These are phyloP conservation scores for Cryphonectria naterciae DNA, from an alignment of 2,329 filamentous ascomycete species.

Conservation along the genomic window DNA sequence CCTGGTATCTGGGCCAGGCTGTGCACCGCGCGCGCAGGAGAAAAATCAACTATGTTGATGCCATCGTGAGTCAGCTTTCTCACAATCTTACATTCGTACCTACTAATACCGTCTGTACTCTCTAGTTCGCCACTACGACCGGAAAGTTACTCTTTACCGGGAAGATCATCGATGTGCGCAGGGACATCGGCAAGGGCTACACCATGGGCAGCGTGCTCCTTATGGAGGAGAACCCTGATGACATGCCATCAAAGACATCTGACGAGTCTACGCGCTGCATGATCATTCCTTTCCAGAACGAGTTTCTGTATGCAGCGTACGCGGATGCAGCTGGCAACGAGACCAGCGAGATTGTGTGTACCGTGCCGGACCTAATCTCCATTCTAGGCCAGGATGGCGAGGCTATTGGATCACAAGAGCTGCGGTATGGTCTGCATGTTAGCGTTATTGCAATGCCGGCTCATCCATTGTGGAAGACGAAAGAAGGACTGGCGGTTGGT, in stretches of 20 bases:
- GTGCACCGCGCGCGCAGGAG: conserved; percentile 37
- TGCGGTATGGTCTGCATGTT: conserved; percentile 55
- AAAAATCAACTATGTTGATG: conserved; percentile 38
- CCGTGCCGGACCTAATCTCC: conserved; percentile 41
- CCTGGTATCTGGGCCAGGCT: conserved; percentile 41
- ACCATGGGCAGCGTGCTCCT: conserved; percentile 46
- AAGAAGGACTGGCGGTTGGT: conserved; percentile 32
- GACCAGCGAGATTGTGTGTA: conserved; percentile 34
- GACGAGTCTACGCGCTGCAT: conserved; percentile 36
- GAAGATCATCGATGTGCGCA: conserved; percentile 46
- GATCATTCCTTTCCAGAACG: conserved; percentile 48
- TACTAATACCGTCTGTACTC: background rate
- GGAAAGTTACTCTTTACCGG: conserved; percentile 44
- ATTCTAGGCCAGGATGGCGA: conserved; percentile 49
- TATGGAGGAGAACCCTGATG: conserved; percentile 37
- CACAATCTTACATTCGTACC: background rate
- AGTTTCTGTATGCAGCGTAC: conserved; percentile 44
- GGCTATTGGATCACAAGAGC: conserved; percentile 53
- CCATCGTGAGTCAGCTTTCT: conserved; percentile 28
- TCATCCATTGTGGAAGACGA: conserved; percentile 54
- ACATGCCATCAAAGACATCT: conserved; percentile 30
- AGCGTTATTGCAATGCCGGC: conserved; percentile 54
- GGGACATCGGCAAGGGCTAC: conserved; percentile 45
- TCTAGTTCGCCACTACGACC: conserved; percentile 32
- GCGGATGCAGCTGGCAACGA: conserved; percentile 36